Conservation (phyloP, 2,329 filamentous ascomycete genomes). For the Sclerotinia borealis region DNA sequence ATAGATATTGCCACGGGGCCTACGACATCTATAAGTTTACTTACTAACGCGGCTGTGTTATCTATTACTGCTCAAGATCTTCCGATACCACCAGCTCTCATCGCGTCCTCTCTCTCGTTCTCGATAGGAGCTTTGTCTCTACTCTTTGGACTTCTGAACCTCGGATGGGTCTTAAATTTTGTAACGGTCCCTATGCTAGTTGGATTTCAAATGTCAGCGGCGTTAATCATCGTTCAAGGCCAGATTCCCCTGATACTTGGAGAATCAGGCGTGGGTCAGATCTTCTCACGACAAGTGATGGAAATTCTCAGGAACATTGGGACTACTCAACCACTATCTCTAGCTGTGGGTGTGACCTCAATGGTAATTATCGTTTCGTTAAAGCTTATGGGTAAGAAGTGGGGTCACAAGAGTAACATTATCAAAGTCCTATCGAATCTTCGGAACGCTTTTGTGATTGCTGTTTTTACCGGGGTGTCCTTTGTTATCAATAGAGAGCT, state of each 20-base stretch:
- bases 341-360: background rate
- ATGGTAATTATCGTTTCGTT: background rate
- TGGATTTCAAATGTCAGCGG: conserved; percentile 61
- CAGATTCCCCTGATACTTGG: conserved; percentile 51
- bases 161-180: conserved; percentile 61
- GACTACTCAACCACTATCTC: background rate
- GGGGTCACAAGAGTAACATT: background rate
- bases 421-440: background rate
- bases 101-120: conserved; percentile 56
- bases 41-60: conserved; percentile 53
- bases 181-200: conserved; percentile 58
- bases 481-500: background rate
- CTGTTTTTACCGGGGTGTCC: background rate
- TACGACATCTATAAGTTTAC: conserved; percentile 57
- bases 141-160: conserved; percentile 52
- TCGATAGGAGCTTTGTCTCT: conserved; percentile 58
- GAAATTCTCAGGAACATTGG: background rate
- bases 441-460: background rate
- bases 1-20: conserved; percentile 56
- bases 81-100: conserved; percentile 29
- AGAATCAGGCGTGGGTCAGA: conserved; percentile 31
- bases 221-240: conserved; percentile 59
- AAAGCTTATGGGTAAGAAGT: background rate
- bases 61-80: conserved; percentile 47
- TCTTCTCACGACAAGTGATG: background rate